Evolutionary conservation across 2,329 filamentous ascomycete genomes (phyloP).

Genomic region (Aspergillus eucalypticola): DNA sequence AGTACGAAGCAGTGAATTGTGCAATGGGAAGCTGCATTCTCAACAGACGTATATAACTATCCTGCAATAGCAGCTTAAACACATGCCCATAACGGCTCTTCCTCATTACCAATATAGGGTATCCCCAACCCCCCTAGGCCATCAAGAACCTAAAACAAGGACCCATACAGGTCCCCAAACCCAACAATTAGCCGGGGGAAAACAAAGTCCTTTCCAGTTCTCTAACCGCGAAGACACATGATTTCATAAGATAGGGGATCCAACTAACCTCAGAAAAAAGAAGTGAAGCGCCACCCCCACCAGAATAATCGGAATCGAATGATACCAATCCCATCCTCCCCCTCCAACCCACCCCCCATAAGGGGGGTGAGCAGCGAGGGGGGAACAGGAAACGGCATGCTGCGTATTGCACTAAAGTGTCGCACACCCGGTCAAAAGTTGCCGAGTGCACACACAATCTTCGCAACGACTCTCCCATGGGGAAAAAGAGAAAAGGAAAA

Average conservation of each 20-base stretch:
- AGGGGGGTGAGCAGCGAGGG: constrained; percentile 29
- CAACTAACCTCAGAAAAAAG: constrained; percentile 54
- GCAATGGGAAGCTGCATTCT: background rate
- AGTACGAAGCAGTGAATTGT: background rate
- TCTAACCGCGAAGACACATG: constrained; percentile 2
- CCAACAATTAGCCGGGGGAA: constrained; percentile 36
- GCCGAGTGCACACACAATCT: constrained; percentile 70
- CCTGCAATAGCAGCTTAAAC: background rate
- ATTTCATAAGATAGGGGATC: constrained; percentile 19
- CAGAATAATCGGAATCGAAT: constrained; percentile 95
- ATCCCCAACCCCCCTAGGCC: background rate
- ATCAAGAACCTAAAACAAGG: constrained; percentile 3
- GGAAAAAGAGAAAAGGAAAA: constrained; percentile 47
- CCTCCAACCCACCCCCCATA: background rate
- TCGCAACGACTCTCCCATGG: constrained; percentile 92
- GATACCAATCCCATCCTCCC: constrained; percentile 51
- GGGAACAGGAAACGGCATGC: constrained; percentile 59
- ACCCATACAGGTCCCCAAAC: constrained; percentile 23
- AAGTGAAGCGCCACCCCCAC: constrained; percentile 71
- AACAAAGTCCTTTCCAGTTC: constrained; percentile 26
- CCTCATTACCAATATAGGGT: background rate
- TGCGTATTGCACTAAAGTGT: constrained; percentile 97
- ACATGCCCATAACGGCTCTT: background rate
- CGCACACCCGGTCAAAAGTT: constrained; percentile 28
- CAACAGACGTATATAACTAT: background rate